Evolutionary conservation across 208 protist genomes (phyloP).

Genomic region (Trypanosoma avium): DNA sequence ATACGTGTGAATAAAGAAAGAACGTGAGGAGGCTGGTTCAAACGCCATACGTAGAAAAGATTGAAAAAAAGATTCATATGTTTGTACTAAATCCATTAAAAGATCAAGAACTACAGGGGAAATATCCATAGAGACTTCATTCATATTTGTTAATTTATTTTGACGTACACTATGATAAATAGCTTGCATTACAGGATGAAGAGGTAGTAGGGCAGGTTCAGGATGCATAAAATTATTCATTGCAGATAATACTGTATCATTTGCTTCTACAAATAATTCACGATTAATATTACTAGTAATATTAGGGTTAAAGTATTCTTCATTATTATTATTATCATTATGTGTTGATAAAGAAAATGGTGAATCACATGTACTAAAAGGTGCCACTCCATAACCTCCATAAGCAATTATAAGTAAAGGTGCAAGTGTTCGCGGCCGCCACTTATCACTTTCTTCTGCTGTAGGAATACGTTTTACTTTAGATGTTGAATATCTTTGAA

Average conservation of each 20-base stretch:
- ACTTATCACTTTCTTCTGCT: background rate
- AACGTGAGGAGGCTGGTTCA: background rate
- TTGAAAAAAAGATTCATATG: constrained; percentile 33
- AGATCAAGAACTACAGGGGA: constrained; percentile 34
- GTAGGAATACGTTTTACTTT: background rate
- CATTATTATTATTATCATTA: background rate
- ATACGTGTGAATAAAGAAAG: constrained; percentile 48
- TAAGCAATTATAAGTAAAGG: constrained; percentile 37
- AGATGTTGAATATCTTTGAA: background rate
- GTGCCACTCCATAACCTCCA: constrained; percentile 49
- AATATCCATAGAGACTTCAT: constrained; percentile 21
- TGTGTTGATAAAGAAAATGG: too few species aligned
- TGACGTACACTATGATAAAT: constrained; percentile 27
- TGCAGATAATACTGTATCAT: constrained; percentile 3
- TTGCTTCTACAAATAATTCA: background rate
- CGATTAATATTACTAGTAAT: background rate
- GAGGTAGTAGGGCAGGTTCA: constrained; percentile 37
- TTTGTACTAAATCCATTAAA: constrained; percentile 41
- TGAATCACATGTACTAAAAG: constrained; percentile 30
- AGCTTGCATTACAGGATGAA: constrained; percentile 33
- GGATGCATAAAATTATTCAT: constrained; percentile 34
- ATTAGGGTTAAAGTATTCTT: too few species aligned
- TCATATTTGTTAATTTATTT: constrained; percentile 25
- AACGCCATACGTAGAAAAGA: constrained; percentile 24
- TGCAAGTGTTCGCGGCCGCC: constrained; percentile 29